These are phyloP conservation scores for Xylariaceae sp. DNA, from an alignment of 2,329 filamentous ascomycete genomes.

Conservation along the genomic window DNA sequence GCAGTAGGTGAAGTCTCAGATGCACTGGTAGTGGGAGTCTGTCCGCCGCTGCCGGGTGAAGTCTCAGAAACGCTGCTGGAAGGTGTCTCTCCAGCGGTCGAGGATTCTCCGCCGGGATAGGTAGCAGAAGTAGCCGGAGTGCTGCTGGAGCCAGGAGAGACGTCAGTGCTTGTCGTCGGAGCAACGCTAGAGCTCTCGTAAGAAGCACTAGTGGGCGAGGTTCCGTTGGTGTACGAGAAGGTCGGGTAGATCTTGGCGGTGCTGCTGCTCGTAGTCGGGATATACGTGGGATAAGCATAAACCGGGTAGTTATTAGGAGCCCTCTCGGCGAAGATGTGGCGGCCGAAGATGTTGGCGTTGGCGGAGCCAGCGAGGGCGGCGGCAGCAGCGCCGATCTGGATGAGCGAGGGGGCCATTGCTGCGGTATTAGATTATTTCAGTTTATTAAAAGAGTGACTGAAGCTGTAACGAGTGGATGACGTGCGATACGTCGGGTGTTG, in stretches of 20 bases:
- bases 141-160: conserved; percentile 1
- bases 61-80: background rate
- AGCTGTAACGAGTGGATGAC: conserved; percentile 38
- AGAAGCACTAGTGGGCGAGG: background rate
- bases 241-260: conserved; percentile 3
- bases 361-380: conserved; percentile 16
- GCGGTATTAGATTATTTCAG: conserved; percentile 23
- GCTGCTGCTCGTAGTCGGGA: conserved; percentile 3
- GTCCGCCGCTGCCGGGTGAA: background rate
- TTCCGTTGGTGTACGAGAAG: background rate
- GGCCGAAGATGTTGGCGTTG: conserved; percentile 6
- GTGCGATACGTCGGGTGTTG: conserved; percentile 41
- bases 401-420: conserved; percentile 40
- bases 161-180: background rate
- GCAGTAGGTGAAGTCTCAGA: too few species aligned
- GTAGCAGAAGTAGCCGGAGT: background rate
- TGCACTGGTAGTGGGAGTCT: background rate
- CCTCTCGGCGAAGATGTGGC: conserved; percentile 1
- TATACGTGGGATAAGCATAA: conserved; percentile 9
- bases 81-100: background rate
- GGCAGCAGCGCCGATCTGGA: conserved; percentile 34
- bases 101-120: background rate
- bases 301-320: conserved; percentile 9
- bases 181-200: background rate
- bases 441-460: conserved; percentile 25